These are phyloP conservation scores for Populus euphratica DNA, from an alignment of 345 rosid species.

Conservation along the genomic window DNA sequence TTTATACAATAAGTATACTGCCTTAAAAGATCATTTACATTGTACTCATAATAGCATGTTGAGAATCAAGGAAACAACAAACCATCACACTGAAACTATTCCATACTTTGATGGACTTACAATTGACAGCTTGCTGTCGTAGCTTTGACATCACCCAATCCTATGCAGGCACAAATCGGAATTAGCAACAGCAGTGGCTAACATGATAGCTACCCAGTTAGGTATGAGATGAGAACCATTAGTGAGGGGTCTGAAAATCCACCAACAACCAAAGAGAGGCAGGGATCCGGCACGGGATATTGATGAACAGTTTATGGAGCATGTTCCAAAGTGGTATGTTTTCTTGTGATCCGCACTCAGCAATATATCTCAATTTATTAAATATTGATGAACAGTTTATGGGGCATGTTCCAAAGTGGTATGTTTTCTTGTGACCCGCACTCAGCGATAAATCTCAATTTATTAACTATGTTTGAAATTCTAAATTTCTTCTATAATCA, in stretches of 20 bases:
- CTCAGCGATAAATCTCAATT: too few species aligned
- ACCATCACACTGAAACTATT: background rate
- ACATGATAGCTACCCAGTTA: background rate
- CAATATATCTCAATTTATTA: too few species aligned
- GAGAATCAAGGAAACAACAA: background rate
- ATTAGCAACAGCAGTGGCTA: conserved; percentile 15
- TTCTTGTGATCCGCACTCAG: too few species aligned
- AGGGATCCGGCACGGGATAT: conserved; percentile 46
- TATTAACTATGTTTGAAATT: too few species aligned
- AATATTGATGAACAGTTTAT: conserved; percentile 80
- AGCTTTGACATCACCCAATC: conserved; percentile 98
- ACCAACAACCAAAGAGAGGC: conserved; percentile 91
- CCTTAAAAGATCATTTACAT: background rate
- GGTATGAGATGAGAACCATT: conserved; percentile 44
- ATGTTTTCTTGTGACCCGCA: too few species aligned
- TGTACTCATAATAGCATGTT: background rate
- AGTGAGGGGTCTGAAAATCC: conserved; percentile 95
- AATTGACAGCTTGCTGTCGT: conserved; percentile 57
- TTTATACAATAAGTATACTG: too few species aligned
- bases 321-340: too few species aligned
- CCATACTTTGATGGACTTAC: conserved; percentile 36
- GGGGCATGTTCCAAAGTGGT: too few species aligned
- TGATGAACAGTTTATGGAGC: conserved; percentile 63
- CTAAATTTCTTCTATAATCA: too few species aligned
- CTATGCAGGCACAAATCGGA: conserved; percentile 37